Evolutionary conservation across 2,329 filamentous ascomycete genomes (phyloP).

Genomic region (Aspergillus oerlinghausenensis): DNA sequence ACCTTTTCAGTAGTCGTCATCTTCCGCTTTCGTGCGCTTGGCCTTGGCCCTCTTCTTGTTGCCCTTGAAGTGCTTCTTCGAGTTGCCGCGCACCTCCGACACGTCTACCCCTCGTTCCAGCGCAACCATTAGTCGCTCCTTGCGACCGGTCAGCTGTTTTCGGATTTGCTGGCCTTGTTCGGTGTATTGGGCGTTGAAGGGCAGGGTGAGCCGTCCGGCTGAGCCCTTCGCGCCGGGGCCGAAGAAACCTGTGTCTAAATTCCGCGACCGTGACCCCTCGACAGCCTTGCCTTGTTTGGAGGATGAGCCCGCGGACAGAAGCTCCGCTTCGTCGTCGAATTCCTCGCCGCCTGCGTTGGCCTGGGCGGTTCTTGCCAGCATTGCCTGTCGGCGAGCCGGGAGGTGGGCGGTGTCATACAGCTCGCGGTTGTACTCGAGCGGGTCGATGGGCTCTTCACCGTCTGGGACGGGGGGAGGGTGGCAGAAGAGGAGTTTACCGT

Average conservation of each 20-base stretch:
- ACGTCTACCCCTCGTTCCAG: constrained; percentile 81
- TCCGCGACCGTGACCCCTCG: constrained; percentile 67
- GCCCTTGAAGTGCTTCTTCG: constrained; percentile 74
- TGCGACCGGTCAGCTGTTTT: constrained; percentile 76
- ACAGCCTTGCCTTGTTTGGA: constrained; percentile 37
- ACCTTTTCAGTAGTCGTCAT: constrained; percentile 25
- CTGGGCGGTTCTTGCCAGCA: constrained; percentile 46
- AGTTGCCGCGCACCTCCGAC: constrained; percentile 60
- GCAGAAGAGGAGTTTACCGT: constrained; percentile 88
- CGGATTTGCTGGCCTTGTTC: constrained; percentile 70
- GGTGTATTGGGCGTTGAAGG: constrained; percentile 86
- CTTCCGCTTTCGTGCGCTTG: constrained; percentile 25
- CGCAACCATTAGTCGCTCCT: constrained; percentile 72
- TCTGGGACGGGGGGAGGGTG: constrained; percentile 67
- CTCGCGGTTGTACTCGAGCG: constrained; percentile 76
- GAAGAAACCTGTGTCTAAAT: constrained; percentile 88
- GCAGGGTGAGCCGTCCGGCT: constrained; percentile 66
- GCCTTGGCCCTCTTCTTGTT: constrained; percentile 35
- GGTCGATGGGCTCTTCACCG: constrained; percentile 52
- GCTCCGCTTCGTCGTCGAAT: constrained; percentile 21
- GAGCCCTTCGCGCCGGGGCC: constrained; percentile 54
- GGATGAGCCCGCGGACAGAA: constrained; percentile 9
- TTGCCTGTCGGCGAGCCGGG: constrained; percentile 70
- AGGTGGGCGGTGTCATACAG: constrained; percentile 81
- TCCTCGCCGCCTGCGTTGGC: constrained; percentile 15